phyloP scores from a whole-genome alignment of 2,329 filamentous ascomycete species.

The Aspergillus sp. region DNA sequence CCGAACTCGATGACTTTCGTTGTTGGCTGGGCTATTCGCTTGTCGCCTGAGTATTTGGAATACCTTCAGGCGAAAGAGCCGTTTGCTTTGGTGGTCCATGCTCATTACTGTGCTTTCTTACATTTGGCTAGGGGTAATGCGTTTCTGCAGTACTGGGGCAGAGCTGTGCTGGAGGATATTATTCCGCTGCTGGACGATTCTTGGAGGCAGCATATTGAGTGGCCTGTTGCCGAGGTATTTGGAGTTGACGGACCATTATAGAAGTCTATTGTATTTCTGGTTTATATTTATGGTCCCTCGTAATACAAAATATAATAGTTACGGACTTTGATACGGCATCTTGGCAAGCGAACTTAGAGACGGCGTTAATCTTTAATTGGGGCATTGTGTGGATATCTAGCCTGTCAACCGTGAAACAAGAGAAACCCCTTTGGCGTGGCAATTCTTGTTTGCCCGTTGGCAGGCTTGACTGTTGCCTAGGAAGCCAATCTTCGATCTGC shows the following conservation, averaged over 20 bases:
- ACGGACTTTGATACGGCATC: too few species aligned
- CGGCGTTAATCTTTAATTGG: too few species aligned
- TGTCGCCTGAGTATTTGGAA: constrained; percentile 12
- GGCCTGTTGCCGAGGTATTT: constrained; percentile 17
- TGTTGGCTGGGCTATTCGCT: constrained; percentile 23
- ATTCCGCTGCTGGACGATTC: constrained; percentile 7
- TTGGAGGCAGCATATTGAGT: constrained; percentile 20
- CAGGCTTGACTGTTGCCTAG: neutral
- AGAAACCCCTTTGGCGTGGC: too few species aligned
- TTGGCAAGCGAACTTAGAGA: too few species aligned
- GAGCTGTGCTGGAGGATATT: constrained; percentile 18
- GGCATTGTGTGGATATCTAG: too few species aligned
- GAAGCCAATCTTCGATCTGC: neutral
- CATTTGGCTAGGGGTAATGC: constrained; percentile 18
- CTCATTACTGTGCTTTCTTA: constrained; percentile 24
- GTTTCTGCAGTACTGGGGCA: constrained; percentile 21
- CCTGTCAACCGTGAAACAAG: too few species aligned
- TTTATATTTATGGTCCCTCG: neutral
- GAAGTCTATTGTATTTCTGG: too few species aligned
- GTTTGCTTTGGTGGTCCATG: constrained; percentile 22
- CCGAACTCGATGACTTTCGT: constrained; percentile 21
- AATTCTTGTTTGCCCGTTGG: too few species aligned
- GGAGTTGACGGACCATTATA: neutral
- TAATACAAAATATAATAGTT: neutral
- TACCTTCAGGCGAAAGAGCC: constrained; percentile 12